Percentiles rank a stretch among this genome's conserved stretches.
phyloP scores from a whole-genome alignment of 116 monocot genomes.

The Dioscorea cayenensis region DNA sequence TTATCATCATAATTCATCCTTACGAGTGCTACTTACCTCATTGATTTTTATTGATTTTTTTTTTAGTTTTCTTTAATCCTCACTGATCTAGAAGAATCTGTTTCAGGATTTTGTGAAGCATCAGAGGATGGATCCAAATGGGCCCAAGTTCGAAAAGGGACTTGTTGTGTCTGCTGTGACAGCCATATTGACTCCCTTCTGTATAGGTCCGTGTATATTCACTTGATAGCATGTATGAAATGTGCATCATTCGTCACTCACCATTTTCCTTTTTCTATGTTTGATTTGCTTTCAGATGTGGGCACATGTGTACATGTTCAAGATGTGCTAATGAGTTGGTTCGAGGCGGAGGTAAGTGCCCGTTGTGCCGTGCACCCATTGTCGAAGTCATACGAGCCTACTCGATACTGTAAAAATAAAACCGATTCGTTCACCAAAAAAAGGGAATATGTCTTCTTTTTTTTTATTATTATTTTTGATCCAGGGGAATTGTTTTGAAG shows the following conservation, averaged over 20 bases:
- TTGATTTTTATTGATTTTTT: no score
- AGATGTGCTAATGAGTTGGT: conserved; percentile 86
- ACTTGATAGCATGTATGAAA: background rate
- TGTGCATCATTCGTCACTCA: background rate
- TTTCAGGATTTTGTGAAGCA: conserved; percentile 37
- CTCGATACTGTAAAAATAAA: conserved; percentile 60
- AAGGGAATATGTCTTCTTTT: background rate
- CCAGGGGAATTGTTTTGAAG: background rate
- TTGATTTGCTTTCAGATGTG: conserved; percentile 47
- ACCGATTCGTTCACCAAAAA: background rate
- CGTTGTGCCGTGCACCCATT: conserved; percentile 91
- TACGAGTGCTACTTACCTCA: no score
- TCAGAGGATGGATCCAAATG: conserved; percentile 72
- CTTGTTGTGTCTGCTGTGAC: conserved; percentile 85
- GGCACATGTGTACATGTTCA: conserved; percentile 96
- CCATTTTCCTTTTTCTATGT: background rate
- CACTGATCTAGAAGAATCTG: background rate
- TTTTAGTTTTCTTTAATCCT: no score
- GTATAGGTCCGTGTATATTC: conserved; percentile 53
- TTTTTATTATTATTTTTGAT: background rate
- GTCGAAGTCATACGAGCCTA: conserved; percentile 94
- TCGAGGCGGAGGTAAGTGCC: conserved; percentile 77
- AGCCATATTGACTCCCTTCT: conserved; percentile 81
- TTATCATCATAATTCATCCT: no score
- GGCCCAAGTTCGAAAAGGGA: conserved; percentile 80